Evolutionary conservation across 1,139 yeast species (phyloP).

Genomic region (Lodderomyces pseudojiufengensis): DNA sequence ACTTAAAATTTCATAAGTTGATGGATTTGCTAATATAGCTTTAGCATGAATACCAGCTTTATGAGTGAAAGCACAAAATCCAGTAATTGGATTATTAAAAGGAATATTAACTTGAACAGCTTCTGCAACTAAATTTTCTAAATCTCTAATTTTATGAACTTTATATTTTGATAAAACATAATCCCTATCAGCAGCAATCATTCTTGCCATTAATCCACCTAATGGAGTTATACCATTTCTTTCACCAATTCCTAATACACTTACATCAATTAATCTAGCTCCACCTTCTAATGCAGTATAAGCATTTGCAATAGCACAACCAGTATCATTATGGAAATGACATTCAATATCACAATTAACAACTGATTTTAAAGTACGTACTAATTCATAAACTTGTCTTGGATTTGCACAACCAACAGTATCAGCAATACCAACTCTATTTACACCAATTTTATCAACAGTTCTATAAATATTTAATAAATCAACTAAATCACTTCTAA

Average conservation of each 20-base stretch:
- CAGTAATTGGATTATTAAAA: slow-evolving; percentile 97
- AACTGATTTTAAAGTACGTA: slow-evolving; percentile 86
- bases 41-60: slow-evolving; percentile 99
- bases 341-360: slow-evolving; percentile 97
- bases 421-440: slow-evolving; percentile 98
- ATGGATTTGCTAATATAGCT: slow-evolving; percentile 97
- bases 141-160: slow-evolving; percentile 91
- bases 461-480: slow-evolving; percentile 92
- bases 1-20: slow-evolving; percentile 92
- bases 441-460: slow-evolving; percentile 96
- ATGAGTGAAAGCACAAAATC: slow-evolving; percentile 99
- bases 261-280: slow-evolving; percentile 90
- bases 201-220: slow-evolving; percentile 98
- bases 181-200: slow-evolving; percentile 98
- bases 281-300: slow-evolving; percentile 98
- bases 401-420: slow-evolving; percentile 99
- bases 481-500: slow-evolving; percentile 95
- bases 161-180: slow-evolving; percentile 94
- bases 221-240: slow-evolving; percentile 97
- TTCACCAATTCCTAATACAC: slow-evolving; percentile 97
- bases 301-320: slow-evolving; percentile 98
- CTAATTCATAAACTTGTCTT: slow-evolving; percentile 95
- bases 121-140: slow-evolving; percentile 94
- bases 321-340: slow-evolving; percentile 98
- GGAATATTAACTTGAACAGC: slow-evolving; percentile 97